Evolutionary conservation across 139 green algal genomes (phyloP), one percentile per base, ranked within the genome.

Genomic region (Closterium sp.): DNA sequence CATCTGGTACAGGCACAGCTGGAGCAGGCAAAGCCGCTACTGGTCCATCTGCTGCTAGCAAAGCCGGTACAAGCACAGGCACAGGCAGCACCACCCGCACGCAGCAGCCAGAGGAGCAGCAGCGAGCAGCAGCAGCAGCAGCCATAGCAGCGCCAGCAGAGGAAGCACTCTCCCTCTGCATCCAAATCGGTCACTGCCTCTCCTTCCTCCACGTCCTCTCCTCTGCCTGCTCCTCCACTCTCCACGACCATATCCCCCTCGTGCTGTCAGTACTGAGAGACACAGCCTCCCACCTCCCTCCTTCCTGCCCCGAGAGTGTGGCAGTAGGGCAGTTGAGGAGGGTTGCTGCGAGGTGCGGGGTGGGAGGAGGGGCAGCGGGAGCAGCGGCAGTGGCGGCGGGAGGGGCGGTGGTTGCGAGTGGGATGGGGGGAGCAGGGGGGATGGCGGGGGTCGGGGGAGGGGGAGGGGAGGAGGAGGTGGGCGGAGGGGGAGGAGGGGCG

Each of bases 141-240:
- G 62, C 62, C 0, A 79, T 79, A 79, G 62, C 62, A 79, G 62
- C 62, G 13, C 62, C 62, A 79, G 62, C 62, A 79, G 62, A 79
- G 62, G 62, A 79, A 79, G 62, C 62, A 0, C 62, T 79, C 62
- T 79, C 62, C 42, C n/a, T 94, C 27, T 93, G 88, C 1, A 88
- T 88, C 21, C 91, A 94, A 79, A 87, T 94, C 21, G 91, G 91
- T 0, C 91, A 94, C 70, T 91, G 73, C 86, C 21, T 94, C 30
- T n/a, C 11, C 31, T 24, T 93, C 21, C 91, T 62, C n/a, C 22
- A 92, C 31, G 31, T 93, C 17, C 70, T 94, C 21, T 28, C 88
- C 21, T 27, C 62, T 9, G 28, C 91, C 27, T 90, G 70, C n/a
- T 38, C 42, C 62, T 31, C 34, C 85, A 90, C 93, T 11, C 28